These are phyloP conservation scores for Fusarium subtropicale DNA, from an alignment of 2,329 filamentous ascomycete genomes.

Conservation along the genomic window DNA sequence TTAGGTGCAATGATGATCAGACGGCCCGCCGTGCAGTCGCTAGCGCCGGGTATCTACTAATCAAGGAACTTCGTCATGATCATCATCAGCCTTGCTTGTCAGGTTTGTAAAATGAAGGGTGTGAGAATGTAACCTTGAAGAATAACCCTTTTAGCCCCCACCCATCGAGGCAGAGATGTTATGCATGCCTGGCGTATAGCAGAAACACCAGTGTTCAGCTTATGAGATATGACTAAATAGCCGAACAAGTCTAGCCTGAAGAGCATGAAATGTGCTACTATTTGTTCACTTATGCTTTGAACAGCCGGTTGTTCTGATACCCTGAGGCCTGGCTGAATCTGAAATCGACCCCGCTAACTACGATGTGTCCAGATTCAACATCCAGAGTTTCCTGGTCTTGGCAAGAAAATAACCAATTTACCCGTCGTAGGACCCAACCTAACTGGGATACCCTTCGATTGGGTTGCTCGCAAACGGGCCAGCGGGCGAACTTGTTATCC, in stretches of 20 bases:
- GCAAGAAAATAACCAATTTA: no score
- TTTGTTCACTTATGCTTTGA: accelerated
- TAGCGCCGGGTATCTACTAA: background rate
- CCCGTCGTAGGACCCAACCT: no score
- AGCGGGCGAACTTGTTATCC: background rate
- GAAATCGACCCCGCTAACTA: no score
- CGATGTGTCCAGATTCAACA: accelerated
- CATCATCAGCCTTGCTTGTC: background rate
- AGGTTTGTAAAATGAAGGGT: background rate
- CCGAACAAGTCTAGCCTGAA: no score
- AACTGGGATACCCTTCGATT: accelerated
- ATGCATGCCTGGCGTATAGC: no score
- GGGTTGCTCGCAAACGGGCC: no score
- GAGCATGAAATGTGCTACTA: accelerated
- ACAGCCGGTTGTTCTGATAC: no score
- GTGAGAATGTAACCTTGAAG: background rate
- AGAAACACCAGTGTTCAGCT: no score
- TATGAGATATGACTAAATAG: no score
- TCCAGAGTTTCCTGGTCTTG: no score
- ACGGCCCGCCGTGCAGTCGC: background rate
- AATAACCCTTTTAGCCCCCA: background rate
- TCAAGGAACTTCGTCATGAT: background rate
- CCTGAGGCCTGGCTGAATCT: no score
- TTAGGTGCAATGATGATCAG: background rate
- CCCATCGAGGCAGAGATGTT: no score